These are phyloP conservation scores for Pythium diclinum DNA, from an alignment of 352 stramenopile species.

Conservation along the genomic window DNA sequence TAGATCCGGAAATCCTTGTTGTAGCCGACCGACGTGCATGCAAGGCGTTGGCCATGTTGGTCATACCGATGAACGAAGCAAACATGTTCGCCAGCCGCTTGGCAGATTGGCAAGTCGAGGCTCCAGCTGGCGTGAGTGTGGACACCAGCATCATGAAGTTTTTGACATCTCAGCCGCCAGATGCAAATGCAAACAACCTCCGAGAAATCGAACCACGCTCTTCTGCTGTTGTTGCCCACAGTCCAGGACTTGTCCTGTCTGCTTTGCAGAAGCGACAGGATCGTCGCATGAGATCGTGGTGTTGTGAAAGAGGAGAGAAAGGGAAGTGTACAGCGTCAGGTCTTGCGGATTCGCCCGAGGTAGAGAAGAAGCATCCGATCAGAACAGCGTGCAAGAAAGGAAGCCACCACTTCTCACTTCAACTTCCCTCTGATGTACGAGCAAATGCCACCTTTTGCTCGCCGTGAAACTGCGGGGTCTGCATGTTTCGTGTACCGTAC, in stretches of 20 bases:
- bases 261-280: not conserved
- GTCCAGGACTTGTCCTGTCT: not conserved
- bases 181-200: not conserved
- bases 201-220: not conserved
- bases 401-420: slow-evolving; percentile 3
- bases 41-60: slow-evolving; percentile 1
- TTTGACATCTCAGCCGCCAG: slow-evolving; percentile 3
- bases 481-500: too few species aligned
- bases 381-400: not conserved
- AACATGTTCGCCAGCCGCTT: not conserved
- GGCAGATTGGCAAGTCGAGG: not conserved
- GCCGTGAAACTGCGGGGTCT: too few species aligned
- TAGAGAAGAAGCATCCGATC: not conserved
- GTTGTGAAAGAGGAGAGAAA: slow-evolving; percentile 4
- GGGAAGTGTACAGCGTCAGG: not conserved
- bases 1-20: not conserved
- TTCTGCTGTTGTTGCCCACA: not conserved
- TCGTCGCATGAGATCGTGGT: not conserved
- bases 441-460: too few species aligned
- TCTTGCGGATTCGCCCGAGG: not conserved
- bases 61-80: not conserved
- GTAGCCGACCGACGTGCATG: too few species aligned
- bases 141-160: slow-evolving; percentile 1
- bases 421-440: slow-evolving; percentile 1
- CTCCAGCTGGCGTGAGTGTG: not conserved